Conservation (phyloP, 805 yeast genomes). For the Osmozyma mogii region DNA sequence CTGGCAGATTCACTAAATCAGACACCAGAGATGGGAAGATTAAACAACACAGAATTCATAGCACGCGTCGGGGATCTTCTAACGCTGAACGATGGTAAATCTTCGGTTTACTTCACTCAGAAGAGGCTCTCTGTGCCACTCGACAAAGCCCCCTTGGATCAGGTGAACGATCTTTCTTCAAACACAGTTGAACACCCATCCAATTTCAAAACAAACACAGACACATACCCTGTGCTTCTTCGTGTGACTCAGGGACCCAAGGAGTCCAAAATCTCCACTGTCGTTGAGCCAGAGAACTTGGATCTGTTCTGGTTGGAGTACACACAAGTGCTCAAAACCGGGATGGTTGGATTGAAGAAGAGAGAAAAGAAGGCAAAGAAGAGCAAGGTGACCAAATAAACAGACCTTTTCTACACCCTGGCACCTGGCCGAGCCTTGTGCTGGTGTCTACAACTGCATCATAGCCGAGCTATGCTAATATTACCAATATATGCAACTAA, state of each 20-base stretch:
- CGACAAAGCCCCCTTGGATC: constrained; percentile 11
- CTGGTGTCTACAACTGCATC: too few relatives aligned
- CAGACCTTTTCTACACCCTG: too few relatives aligned
- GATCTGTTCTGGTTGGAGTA: constrained; percentile 75
- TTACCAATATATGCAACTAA: too few relatives aligned
- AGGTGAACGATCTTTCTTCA: constrained; percentile 24
- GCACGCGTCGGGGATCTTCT: constrained; percentile 15
- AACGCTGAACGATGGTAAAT: constrained; percentile 27
- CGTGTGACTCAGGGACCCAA: constrained; percentile 54
- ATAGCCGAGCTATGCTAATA: too few relatives aligned
- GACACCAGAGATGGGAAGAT: constrained; percentile 27
- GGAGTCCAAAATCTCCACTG: constrained; percentile 58
- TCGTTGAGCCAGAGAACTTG: constrained; percentile 52
- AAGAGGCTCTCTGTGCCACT: constrained; percentile 36
- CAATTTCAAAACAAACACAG: constrained; percentile 14
- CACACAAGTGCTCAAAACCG: constrained; percentile 57
- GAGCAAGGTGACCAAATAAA: constrained; percentile 28
- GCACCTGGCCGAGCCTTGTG: too few relatives aligned
- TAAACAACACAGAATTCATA: constrained; percentile 26
- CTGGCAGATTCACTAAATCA: too few relatives aligned
- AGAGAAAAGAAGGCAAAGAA: constrained; percentile 74
- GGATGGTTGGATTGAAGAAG: constrained; percentile 70
- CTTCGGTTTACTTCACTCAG: constrained; percentile 54
- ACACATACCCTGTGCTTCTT: constrained; percentile 54
- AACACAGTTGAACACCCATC: constrained; percentile 19